Conservation (phyloP, 2,329 filamentous ascomycete species). For the Tolypocladium cylindrosporum region DNA sequence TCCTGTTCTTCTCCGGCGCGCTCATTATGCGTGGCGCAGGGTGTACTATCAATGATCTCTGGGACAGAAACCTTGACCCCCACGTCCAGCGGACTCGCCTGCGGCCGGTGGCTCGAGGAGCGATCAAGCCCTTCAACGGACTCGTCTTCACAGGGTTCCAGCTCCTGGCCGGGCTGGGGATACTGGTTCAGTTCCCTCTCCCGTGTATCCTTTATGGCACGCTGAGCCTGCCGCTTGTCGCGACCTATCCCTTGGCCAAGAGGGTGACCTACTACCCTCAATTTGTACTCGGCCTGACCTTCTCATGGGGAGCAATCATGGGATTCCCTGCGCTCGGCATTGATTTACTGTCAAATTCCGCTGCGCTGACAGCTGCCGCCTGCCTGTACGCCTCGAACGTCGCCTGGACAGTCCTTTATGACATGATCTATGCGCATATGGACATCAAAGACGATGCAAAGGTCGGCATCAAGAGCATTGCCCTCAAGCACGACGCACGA, state of each 20-base stretch:
- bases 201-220: slow-evolving; percentile 68
- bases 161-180: slow-evolving; percentile 59
- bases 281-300: slow-evolving; percentile 71
- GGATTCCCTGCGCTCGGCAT: slow-evolving; percentile 77
- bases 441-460: slow-evolving; percentile 79
- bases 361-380: slow-evolving; percentile 55
- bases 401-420: slow-evolving; percentile 80
- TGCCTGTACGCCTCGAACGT: slow-evolving; percentile 70
- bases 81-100: slow-evolving; percentile 66
- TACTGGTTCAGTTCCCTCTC: slow-evolving; percentile 67
- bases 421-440: slow-evolving; percentile 92
- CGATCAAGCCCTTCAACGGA: slow-evolving; percentile 62
- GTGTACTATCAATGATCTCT: slow-evolving; percentile 84
- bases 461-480: slow-evolving; percentile 83
- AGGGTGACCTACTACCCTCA: slow-evolving; percentile 83
- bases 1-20: slow-evolving; percentile 66
- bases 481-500: slow-evolving; percentile 64
- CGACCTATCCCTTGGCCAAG: slow-evolving; percentile 73
- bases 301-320: slow-evolving; percentile 84
- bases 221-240: slow-evolving; percentile 64
- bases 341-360: slow-evolving; percentile 55
- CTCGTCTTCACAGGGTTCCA: slow-evolving; percentile 66
- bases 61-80: slow-evolving; percentile 80
- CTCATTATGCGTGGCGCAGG: slow-evolving; percentile 81
- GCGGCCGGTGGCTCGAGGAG: slow-evolving; percentile 71